These are phyloP conservation scores for Colletotrichum ledebouriae DNA, from an alignment of 2,329 filamentous ascomycete species.

Conservation along the genomic window DNA sequence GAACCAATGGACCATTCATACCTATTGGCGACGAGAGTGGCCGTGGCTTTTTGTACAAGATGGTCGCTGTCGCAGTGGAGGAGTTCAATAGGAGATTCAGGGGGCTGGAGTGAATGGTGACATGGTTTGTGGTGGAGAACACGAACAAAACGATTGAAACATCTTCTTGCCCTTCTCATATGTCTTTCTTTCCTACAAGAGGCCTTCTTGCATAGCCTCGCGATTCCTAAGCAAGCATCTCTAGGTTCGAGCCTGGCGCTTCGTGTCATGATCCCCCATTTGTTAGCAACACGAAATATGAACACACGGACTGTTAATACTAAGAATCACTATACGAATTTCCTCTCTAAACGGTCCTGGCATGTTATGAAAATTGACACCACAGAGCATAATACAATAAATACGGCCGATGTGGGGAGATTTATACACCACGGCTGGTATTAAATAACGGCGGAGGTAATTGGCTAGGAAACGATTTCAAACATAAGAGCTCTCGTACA, in stretches of 20 bases:
- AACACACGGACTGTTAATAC: not conserved
- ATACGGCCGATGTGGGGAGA: too few species aligned
- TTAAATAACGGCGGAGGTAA: too few species aligned
- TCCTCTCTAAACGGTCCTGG: too few species aligned
- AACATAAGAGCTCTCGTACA: too few species aligned
- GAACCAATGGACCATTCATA: constrained; percentile 93
- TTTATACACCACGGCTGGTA: too few species aligned
- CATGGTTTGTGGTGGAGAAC: not conserved
- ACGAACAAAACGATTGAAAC: too few species aligned
- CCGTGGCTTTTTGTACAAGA: constrained; percentile 73
- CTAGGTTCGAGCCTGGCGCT: constrained; percentile 7
- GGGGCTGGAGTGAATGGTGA: constrained; percentile 52
- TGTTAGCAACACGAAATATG: constrained; percentile 1
- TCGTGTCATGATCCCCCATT: not conserved
- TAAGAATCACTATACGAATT: too few species aligned
- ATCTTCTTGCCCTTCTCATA: not conserved
- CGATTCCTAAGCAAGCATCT: constrained; percentile 24
- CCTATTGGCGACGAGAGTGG: constrained; percentile 90
- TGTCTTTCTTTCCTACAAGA: constrained; percentile 5
- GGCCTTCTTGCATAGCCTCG: constrained; percentile 28
- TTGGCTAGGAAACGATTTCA: too few species aligned
- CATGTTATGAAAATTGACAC: too few species aligned
- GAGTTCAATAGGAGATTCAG: constrained; percentile 75
- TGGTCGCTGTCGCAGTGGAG: constrained; percentile 75
- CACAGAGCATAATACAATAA: too few species aligned